These are phyloP conservation scores for Nicotiana otophora DNA, from an alignment of 257 asterid genomes.

Conservation along the genomic window DNA sequence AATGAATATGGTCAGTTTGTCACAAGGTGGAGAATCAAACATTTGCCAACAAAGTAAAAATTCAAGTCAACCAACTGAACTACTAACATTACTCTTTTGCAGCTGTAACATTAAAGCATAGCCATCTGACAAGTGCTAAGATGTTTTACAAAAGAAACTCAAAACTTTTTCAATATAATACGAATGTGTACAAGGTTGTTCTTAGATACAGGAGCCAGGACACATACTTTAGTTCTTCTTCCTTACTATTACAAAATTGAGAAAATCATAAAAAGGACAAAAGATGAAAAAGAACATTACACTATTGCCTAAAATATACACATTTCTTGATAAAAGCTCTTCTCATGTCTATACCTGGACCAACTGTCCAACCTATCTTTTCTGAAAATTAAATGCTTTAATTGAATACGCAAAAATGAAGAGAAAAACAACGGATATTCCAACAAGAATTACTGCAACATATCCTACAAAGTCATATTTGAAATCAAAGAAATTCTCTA, in stretches of 20 bases:
- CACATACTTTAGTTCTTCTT: background rate
- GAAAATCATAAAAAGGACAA: background rate
- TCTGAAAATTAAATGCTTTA: conserved; percentile 62
- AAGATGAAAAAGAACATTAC: background rate
- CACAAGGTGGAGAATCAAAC: too few species aligned
- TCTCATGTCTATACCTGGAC: background rate
- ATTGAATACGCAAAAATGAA: conserved; percentile 64
- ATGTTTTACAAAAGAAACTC: background rate
- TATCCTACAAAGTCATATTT: conserved; percentile 56
- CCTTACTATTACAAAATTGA: background rate
- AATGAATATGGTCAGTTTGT: too few species aligned
- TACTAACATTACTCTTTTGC: too few species aligned
- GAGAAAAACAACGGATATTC: conserved; percentile 43
- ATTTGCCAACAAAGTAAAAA: too few species aligned
- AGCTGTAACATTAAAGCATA: too few species aligned
- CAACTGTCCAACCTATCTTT: conserved; percentile 25
- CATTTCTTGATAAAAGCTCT: background rate
- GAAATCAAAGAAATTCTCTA: conserved; percentile 44
- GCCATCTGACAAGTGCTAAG: background rate
- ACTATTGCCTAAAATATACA: conserved; percentile 3
- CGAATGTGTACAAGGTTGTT: background rate
- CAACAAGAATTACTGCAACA: conserved; percentile 45
- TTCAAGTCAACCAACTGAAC: too few species aligned
- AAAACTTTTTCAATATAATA: background rate
- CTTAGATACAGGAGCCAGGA: background rate